phyloP scores from a whole-genome alignment of 163 green algal genomes.

The Chlamydomonas reinhardtii region DNA sequence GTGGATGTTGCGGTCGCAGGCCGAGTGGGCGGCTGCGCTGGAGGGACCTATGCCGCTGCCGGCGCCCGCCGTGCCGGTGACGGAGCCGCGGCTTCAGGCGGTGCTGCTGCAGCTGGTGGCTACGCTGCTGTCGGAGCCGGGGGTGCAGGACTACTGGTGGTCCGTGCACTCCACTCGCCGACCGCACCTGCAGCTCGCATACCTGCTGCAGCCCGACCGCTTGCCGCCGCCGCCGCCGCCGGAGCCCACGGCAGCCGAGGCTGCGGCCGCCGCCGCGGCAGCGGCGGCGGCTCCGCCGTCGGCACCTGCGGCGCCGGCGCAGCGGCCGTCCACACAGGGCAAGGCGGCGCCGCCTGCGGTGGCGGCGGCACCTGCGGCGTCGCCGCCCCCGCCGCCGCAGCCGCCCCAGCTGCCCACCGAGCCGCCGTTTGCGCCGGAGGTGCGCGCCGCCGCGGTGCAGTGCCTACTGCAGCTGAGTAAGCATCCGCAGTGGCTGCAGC shows the following conservation, averaged over 20 bases:
- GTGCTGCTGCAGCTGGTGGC: constrained; percentile 14
- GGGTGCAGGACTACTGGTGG: constrained; percentile 32
- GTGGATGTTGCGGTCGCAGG: background rate
- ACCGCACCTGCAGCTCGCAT: constrained; percentile 21
- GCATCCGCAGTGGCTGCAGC: constrained; percentile 10
- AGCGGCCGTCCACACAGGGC: background rate
- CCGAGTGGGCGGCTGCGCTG: constrained; percentile 1
- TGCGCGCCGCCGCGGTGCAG: constrained; percentile 40
- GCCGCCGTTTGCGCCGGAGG: constrained; percentile 48
- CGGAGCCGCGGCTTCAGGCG: background rate
- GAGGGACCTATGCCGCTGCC: constrained; percentile 11
- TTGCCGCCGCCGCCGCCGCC: constrained; percentile 20
- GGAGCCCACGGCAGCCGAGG: background rate
- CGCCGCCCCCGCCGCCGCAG: background rate
- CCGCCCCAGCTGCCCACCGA: constrained; percentile 1
- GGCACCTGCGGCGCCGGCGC: no score
- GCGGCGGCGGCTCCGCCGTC: no score
- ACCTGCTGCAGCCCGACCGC: background rate
- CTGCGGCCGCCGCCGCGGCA: background rate
- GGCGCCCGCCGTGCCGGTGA: background rate
- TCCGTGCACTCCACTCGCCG: constrained; percentile 3
- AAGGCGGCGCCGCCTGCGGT: background rate
- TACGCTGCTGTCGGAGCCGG: constrained; percentile 33
- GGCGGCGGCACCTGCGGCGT: background rate
- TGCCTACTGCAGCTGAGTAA: constrained; percentile 50